Percentiles rank a stretch among this genome's conserved stretches.
phyloP scores from a whole-genome alignment of 2,329 filamentous ascomycete species.

The Botryotinia globosa region DNA sequence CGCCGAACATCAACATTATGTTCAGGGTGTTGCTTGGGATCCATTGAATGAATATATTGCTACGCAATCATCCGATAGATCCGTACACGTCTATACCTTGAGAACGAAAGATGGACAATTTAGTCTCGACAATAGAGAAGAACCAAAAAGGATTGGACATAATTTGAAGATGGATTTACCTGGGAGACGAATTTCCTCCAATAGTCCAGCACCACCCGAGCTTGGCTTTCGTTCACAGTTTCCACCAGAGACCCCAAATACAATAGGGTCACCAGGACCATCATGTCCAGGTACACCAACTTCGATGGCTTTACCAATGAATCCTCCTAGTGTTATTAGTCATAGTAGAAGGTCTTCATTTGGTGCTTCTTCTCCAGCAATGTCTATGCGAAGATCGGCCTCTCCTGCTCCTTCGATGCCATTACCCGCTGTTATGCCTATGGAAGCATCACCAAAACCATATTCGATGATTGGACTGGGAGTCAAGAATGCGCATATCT shows the following conservation, averaged over 20 bases:
- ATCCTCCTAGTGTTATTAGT: conserved; percentile 83
- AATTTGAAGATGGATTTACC: conserved; percentile 84
- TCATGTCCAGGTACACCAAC: conserved; percentile 94
- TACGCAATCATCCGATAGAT: conserved; percentile 96
- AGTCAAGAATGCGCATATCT: conserved; percentile 82
- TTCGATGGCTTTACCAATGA: conserved; percentile 88
- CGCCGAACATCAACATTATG: conserved; percentile 96
- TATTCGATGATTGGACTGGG: conserved; percentile 52
- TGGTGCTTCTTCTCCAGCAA: conserved; percentile 60
- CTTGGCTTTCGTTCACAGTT: conserved; percentile 66
- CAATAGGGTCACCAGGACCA: conserved; percentile 77
- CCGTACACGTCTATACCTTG: conserved; percentile 94
- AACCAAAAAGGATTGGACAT: conserved; percentile 75
- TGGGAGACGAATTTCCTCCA: conserved; percentile 81
- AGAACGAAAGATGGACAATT: conserved; percentile 97
- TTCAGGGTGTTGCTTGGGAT: conserved; percentile 98
- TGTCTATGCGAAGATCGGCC: conserved; percentile 74
- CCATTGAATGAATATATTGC: conserved; percentile 97
- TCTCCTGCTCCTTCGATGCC: conserved; percentile 94
- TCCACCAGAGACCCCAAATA: conserved; percentile 51
- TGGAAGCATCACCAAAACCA: conserved; percentile 80
- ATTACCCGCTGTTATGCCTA: conserved; percentile 89
- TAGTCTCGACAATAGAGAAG: conserved; percentile 63
- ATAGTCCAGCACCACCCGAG: conserved; percentile 88
- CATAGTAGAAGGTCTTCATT: conserved; percentile 96